Base-by-base conservation (phyloP, 2,329 filamentous ascomycete species). In the Zymoseptoria pseudotritici region DNA sequence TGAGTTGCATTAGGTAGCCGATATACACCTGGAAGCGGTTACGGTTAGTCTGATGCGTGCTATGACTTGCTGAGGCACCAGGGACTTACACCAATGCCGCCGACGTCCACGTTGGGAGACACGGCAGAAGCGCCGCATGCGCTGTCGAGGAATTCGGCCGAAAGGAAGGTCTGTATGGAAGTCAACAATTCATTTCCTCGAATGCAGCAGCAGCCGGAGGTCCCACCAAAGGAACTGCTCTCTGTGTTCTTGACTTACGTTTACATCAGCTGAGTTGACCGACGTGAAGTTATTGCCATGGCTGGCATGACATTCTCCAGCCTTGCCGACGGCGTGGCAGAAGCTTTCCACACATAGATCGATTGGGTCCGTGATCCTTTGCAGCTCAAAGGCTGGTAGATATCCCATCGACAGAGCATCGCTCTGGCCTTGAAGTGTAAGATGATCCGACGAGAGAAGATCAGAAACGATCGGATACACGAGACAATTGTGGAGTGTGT, bases 1-100 rank as follows among this genome's bases (percentile, higher is more conserved):
- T 50, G 36, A 63, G 54, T 20, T 63, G 61, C 52, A 59, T 63
- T 21, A 63, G 52, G 46, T 63, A 63, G 21, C 59, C 55, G 4
- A 61, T 56, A 21, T 59, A 63, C 7, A 46, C 17, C 36, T 46
- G 36, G 13, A n/a, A 46, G 36, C 9, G 36, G 11, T 46, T 4
- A n/a, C 17, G 36, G 36, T 46, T 46, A 17, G 13, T 46, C 36
- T 17, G 17, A 6, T 7, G 13, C 17, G 36, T 46, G 36, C 36
- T n/a, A 17, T n/a, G 36, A 46, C 36, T 4, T 46, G 36, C n/a
- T 4, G 13, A n/a, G 6, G 17, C n/a, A 17, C 5, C 13, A 17
- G 13, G 36, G 36, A 17, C 36, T 46, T 46, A 61, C 61, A 3
- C 59, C 59, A 17, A 61, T 53, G 19, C 59, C 59, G 3, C 59